These are phyloP conservation scores for Cardamine chenopodiifolia DNA, from an alignment of 345 rosid species.

Conservation along the genomic window DNA sequence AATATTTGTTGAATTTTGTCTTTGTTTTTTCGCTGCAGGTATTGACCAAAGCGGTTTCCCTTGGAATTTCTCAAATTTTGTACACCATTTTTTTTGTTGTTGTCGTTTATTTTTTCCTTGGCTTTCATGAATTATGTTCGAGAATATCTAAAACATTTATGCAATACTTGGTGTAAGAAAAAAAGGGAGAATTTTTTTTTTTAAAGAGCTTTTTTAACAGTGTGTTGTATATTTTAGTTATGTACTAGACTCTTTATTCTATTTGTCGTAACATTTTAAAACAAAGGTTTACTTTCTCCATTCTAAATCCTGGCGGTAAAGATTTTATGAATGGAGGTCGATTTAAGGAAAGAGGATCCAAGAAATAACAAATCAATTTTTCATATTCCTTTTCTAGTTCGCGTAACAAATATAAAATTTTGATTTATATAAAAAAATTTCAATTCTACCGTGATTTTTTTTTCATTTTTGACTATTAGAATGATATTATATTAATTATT, in stretches of 20 bases:
- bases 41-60: not conserved
- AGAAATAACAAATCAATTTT: not conserved
- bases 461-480: too few species aligned
- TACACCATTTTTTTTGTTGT: conserved; percentile 1
- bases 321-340: not conserved
- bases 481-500: too few species aligned
- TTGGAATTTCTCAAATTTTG: not conserved
- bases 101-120: not conserved
- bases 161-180: not conserved
- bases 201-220: not conserved
- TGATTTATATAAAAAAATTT: too few species aligned
- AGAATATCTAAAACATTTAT: conserved; percentile 6
- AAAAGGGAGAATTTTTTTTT: too few species aligned
- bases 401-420: too few species aligned
- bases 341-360: too few species aligned
- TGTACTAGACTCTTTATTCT: not conserved
- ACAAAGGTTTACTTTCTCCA: not conserved
- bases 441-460: too few species aligned
- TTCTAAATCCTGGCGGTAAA: not conserved
- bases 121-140: conserved; percentile 14
- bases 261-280: not conserved
- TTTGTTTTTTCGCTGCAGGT: not conserved
- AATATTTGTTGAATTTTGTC: not conserved
- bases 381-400: too few species aligned
- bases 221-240: not conserved